A percentile compares a stretch with the other conserved stretches of the same genome.
These are phyloP conservation scores for Lomentospora prolificans DNA, from an alignment of 2,329 filamentous ascomycete species.

Conservation along the genomic window DNA sequence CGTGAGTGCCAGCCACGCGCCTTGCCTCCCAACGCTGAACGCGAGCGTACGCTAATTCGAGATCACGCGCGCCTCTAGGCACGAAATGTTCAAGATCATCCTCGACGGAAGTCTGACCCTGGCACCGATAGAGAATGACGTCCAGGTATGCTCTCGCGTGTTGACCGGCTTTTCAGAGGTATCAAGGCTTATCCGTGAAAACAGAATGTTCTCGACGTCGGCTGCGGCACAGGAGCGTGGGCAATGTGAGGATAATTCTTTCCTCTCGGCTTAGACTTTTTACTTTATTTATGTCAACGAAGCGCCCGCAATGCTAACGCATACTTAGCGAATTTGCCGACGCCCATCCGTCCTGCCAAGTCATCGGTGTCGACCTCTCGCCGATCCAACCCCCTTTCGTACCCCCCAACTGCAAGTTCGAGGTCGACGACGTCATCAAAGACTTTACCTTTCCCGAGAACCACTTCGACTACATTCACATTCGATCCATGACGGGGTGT, in stretches of 20 bases:
- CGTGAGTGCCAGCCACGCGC: conserved; percentile 10
- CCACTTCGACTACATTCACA: conserved; percentile 50
- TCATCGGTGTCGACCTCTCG: conserved; percentile 45
- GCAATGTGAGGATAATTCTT: conserved; percentile 24
- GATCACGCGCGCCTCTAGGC: conserved; percentile 10
- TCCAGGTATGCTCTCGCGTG: conserved; percentile 15
- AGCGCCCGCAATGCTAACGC: not conserved
- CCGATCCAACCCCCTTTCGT: conserved; percentile 48
- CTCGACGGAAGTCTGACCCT: conserved; percentile 21
- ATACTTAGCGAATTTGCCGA: conserved; percentile 21
- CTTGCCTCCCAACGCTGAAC: not conserved
- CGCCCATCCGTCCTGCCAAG: conserved; percentile 33
- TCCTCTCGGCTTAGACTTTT: too few species aligned
- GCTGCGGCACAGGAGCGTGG: conserved; percentile 28
- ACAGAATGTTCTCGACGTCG: conserved; percentile 23
- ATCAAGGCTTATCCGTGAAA: not conserved
- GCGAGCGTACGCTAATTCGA: not conserved
- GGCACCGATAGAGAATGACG: conserved; percentile 21
- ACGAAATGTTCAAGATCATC: conserved; percentile 19
- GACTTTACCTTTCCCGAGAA: conserved; percentile 34
- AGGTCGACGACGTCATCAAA: conserved; percentile 51
- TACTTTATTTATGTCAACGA: not conserved
- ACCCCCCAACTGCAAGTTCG: conserved; percentile 53
- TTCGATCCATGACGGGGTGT: conserved; percentile 42
- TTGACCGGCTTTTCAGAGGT: not conserved